Conservation (phyloP, 1,284 basidiomycete genomes). For the Mycosarcoma maydis region DNA sequence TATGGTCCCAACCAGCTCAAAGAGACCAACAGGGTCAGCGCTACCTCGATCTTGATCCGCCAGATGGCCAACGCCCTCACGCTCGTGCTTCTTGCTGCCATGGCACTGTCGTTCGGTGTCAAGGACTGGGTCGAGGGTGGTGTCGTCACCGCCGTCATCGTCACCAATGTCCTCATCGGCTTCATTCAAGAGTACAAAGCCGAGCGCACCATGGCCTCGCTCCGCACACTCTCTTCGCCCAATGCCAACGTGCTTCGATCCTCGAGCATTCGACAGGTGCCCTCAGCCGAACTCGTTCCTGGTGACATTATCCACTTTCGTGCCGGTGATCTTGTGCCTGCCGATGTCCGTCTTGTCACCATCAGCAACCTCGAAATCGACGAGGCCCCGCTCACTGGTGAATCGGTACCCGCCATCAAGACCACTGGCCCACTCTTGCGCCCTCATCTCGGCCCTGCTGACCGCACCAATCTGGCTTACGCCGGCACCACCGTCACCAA, state of each 20-base stretch:
- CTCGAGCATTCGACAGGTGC: slow-evolving; percentile 32
- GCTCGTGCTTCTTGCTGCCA: slow-evolving; percentile 70
- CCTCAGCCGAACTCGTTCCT: slow-evolving; percentile 43
- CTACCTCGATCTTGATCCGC: slow-evolving; percentile 55
- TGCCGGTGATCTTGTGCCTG: slow-evolving; percentile 56
- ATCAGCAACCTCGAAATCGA: slow-evolving; percentile 60
- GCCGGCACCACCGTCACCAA: slow-evolving; percentile 61
- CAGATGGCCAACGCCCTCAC: slow-evolving; percentile 62
- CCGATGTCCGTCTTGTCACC: slow-evolving; percentile 57
- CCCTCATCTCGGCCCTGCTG: slow-evolving; percentile 47
- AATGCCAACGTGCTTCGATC: slow-evolving; percentile 51
- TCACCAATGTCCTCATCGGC: slow-evolving; percentile 59
- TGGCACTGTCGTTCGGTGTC: slow-evolving; percentile 73
- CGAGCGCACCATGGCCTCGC: slow-evolving; percentile 60
- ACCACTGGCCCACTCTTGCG: slow-evolving; percentile 37
- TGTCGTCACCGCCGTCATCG: slow-evolving; percentile 73
- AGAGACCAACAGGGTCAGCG: slow-evolving; percentile 51
- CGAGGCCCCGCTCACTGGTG: slow-evolving; percentile 61
- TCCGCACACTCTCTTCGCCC: slow-evolving; percentile 58
- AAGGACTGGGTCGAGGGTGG: slow-evolving; percentile 74
- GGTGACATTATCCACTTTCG: slow-evolving; percentile 72
- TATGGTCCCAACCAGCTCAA: slow-evolving; percentile 55
- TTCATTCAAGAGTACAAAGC: slow-evolving; percentile 63
- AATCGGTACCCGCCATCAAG: slow-evolving; percentile 59
- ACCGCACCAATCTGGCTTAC: slow-evolving; percentile 58